These are phyloP conservation scores for Pythium aphanidermatum DNA, from an alignment of 352 stramenopile genomes.

Conservation along the genomic window DNA sequence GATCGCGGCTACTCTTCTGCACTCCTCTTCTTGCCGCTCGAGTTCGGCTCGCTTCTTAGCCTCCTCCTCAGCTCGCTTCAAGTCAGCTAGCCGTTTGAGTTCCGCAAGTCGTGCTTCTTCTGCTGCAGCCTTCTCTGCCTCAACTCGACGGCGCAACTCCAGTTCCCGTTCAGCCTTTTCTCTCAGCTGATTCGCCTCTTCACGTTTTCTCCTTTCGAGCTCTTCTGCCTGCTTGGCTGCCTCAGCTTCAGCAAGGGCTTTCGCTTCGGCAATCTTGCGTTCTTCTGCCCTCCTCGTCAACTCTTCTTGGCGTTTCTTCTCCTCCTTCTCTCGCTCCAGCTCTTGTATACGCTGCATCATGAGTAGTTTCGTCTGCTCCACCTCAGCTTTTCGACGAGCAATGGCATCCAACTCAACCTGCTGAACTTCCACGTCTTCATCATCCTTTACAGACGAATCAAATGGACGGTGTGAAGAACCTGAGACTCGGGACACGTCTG, in stretches of 20 bases:
- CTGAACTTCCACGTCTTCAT: conserved; percentile 14
- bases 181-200: conserved; percentile 18
- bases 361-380: conserved; percentile 50
- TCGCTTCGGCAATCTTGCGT: conserved; percentile 39
- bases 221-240: conserved; percentile 5
- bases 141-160: conserved; percentile 3
- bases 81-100: conserved; percentile 11
- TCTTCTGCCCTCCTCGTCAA: conserved; percentile 4
- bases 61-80: conserved; percentile 13
- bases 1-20: conserved; percentile 23
- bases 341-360: conserved; percentile 35
- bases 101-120: conserved; percentile 15
- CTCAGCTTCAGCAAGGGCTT: conserved; percentile 12
- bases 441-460: not conserved
- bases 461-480: conserved; percentile 5
- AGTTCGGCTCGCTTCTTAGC: conserved; percentile 5
- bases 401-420: conserved; percentile 52
- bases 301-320: conserved; percentile 23
- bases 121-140: conserved; percentile 8
- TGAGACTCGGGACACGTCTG: conserved; percentile 6
- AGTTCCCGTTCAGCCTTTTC: conserved; percentile 8
- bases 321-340: conserved; percentile 38
- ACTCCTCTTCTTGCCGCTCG: conserved; percentile 39
- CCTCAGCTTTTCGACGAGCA: conserved; percentile 39
- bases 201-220: conserved; percentile 7